Percentiles rank a stretch among this genome's conserved stretches.
Conservation (phyloP, 2,329 filamentous ascomycete species). For the Dactylella cylindrospora region DNA sequence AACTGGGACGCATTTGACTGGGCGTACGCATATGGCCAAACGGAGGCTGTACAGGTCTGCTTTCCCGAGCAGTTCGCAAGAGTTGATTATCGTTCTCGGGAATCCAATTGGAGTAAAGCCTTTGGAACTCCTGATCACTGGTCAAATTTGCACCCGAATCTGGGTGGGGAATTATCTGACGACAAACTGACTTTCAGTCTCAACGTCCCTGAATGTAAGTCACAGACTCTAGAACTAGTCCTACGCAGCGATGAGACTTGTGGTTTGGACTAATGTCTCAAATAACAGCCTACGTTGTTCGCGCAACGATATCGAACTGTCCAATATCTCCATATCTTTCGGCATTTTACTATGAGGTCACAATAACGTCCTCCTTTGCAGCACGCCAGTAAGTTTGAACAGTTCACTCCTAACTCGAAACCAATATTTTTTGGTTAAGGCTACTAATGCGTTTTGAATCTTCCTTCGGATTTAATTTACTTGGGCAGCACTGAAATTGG, state of each 20-base stretch:
- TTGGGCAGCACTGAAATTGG: no score
- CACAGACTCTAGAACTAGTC: no score
- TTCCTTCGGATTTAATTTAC: no score
- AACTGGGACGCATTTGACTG: conserved; percentile 34
- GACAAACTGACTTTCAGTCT: neutral
- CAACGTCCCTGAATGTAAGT: neutral
- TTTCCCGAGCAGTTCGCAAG: conserved; percentile 3
- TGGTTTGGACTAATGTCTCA: no score
- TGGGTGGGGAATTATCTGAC: conserved; percentile 3
- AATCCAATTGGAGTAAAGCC: conserved; percentile 1
- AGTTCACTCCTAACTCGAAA: no score
- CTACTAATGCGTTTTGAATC: no score
- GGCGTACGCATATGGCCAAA: conserved; percentile 12
- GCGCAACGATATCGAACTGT: neutral
- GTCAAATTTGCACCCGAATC: neutral
- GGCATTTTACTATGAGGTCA: conserved; percentile 31
- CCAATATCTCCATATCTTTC: conserved; percentile 7
- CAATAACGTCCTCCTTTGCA: no score
- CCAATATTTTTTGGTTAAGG: no score
- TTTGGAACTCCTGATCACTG: neutral
- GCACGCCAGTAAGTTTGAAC: no score
- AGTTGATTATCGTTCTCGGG: conserved; percentile 2
- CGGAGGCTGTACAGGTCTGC: neutral
- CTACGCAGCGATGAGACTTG: no score
- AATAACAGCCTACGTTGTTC: neutral